Base-by-base conservation (phyloP, 257 asterid genomes). In the Fraxinus anomala region DNA sequence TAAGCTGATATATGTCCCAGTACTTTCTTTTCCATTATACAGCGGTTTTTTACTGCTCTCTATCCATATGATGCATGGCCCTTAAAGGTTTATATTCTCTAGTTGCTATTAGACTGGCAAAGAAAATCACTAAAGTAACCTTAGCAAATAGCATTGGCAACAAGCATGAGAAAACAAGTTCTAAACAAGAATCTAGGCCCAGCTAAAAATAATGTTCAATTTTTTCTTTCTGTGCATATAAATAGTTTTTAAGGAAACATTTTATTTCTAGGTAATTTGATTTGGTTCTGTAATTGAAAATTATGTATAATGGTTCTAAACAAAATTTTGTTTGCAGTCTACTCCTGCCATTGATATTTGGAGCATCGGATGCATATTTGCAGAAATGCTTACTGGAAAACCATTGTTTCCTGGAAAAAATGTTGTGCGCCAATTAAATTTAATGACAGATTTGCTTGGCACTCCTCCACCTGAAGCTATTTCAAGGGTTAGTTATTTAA, bases 351-450 rank as follows among this genome's bases (percentile, higher is more conserved):
- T 94, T 87, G 97, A 94, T 85, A 92, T 92, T 82, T 94, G 98
- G 98, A 92, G 98, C 87, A 92, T 94, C 26, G 97, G 98, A 72
- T 94, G 98, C 94, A 92, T 93, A 87, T 92, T 94, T 80, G 97
- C 98, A 6, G 97, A 94, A 86, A 87, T 94, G 96, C 93, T 94
- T 73, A 81, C 79, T 70, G 97, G 98, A 78, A 94, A 88, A 75
- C 98, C 98, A 14, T 80, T 94, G 83, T 94, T 94, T 77, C 98
- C 98, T 71, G 96, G 98, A n/a, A 94, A 89, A 86, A 93, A 94
- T 76, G 98, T 94, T 70, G 98, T 89, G 68, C 98, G 92, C 81
- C 98, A 92, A 77, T 89, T 94, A 79, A 97, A 94, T 82, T 88
- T 94, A 63, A 94, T 94, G 94, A 94, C 98, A 6, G 98, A 92